Evolutionary conservation across 2,329 filamentous ascomycete species (phyloP), one percentile per base, ranked within the genome.

Genomic region (Rutstroemia sp.): DNA sequence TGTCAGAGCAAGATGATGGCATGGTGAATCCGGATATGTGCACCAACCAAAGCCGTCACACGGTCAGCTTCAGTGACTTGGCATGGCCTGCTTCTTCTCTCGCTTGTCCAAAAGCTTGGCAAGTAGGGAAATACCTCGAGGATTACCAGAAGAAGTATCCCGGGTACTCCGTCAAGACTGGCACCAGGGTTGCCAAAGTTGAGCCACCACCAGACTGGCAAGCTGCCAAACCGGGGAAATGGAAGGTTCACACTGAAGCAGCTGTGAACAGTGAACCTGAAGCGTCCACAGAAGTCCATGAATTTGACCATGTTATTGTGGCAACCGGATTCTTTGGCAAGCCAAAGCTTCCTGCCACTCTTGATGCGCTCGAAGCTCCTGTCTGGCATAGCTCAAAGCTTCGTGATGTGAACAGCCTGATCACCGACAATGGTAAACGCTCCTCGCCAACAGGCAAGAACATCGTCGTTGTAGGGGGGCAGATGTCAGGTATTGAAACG

Each of bases 401-500:
- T 52, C 76, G 85, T 3, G 75, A 79, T 54, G 69, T 87, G 2
- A 64, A 76, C 27, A 68, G 68, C 8, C 68, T 86, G 2, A 63
- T 86, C 1, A 72, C 70, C 0, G 66, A 70, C 10, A 56, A 54
- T 42, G 62, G 19, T 63, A 70, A 0, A 67, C 72, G 2, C 55
- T 60, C 10, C 50, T 56, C 4, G 64, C 65, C 0, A 1, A 45
- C 54, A 5, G 75, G 75, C 1, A 79, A 81, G 17, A 88, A 84
- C 65, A 82, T 94, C 16, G 75, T 90, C 1, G 76, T 95, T 0
- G 81, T 91, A 1, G 89, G 89, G 0, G 89, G 88, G 0, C 88
- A 91, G 64, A 91, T 94, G 79, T 92, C 88, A 2, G 89, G 88
- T 0, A 81, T 88, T 5, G 89, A 95, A 72, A 86, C 86, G 49